These are phyloP conservation scores for Phytomonas sp. DNA, from an alignment of 208 protist species.

Conservation along the genomic window DNA sequence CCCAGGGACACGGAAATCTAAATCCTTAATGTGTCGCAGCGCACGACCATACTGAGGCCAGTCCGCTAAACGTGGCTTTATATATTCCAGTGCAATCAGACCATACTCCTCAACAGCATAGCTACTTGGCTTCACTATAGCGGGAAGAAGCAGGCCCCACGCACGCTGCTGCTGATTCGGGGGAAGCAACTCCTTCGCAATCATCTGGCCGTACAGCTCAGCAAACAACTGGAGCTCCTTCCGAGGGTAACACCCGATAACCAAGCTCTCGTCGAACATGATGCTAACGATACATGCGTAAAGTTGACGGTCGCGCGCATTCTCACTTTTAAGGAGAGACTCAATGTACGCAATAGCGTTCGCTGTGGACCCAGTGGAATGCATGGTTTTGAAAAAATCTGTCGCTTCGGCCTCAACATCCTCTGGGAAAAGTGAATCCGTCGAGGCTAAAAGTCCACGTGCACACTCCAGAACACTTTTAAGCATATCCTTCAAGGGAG, in stretches of 20 bases:
- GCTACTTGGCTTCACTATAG: constrained; percentile 83
- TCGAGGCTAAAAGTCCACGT: constrained; percentile 53
- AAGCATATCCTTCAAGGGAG: constrained; percentile 72
- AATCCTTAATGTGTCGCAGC: constrained; percentile 73
- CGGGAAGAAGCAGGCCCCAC: constrained; percentile 85
- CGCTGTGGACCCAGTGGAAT: constrained; percentile 45
- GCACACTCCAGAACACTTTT: constrained; percentile 67
- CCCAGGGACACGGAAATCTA: constrained; percentile 84
- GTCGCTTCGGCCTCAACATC: constrained; percentile 81
- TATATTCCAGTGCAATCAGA: constrained; percentile 92
- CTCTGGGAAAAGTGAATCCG: constrained; percentile 69
- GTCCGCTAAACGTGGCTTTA: constrained; percentile 91
- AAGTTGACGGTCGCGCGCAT: constrained; percentile 67
- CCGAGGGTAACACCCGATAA: constrained; percentile 64
- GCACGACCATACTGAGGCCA: constrained; percentile 92
- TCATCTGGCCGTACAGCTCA: constrained; percentile 77
- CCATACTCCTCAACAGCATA: constrained; percentile 94
- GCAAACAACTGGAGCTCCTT: constrained; percentile 82
- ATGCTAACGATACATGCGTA: constrained; percentile 83
- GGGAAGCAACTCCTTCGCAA: constrained; percentile 67
- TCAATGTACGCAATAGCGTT: constrained; percentile 51
- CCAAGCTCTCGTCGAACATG: constrained; percentile 76
- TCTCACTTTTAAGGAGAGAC: constrained; percentile 46
- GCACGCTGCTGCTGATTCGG: constrained; percentile 68
- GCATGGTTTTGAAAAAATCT: constrained; percentile 81